These are phyloP conservation scores for Rhododendron simsii DNA, from an alignment of 148 eudicot genomes.

Conservation along the genomic window DNA sequence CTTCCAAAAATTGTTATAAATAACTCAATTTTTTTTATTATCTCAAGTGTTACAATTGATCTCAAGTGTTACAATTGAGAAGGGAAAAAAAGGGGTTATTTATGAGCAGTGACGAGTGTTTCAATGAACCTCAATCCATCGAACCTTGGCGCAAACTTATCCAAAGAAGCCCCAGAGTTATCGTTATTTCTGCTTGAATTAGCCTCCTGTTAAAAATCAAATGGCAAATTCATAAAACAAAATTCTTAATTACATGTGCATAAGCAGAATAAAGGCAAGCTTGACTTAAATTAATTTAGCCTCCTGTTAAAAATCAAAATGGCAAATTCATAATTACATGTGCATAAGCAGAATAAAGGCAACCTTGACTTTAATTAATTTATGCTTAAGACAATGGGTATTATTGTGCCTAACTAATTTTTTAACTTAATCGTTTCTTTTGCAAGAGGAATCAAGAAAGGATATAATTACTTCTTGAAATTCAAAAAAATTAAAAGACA, in stretches of 20 bases:
- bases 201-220: neutral
- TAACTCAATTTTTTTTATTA: neutral
- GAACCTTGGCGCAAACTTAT: slow-evolving; percentile 12
- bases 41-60: neutral
- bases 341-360: neutral
- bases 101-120: slow-evolving; percentile 16
- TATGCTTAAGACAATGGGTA: neutral
- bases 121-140: slow-evolving; percentile 18
- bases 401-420: neutral
- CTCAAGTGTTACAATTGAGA: neutral
- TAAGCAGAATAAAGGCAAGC: neutral
- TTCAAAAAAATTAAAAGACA: too few relatives aligned
- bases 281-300: neutral
- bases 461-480: too few relatives aligned
- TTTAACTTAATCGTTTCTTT: too few relatives aligned
- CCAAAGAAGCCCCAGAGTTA: neutral
- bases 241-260: neutral
- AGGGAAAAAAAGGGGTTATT: neutral
- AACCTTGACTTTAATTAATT: neutral
- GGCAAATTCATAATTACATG: neutral
- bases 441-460: too few relatives aligned
- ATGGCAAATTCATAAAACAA: neutral
- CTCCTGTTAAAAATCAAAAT: neutral
- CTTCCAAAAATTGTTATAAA: neutral
- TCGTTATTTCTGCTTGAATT: neutral